phyloP scores from a whole-genome alignment of 1,284 basidiomycete genomes.

The Cutaneotrichosporon sp. region DNA sequence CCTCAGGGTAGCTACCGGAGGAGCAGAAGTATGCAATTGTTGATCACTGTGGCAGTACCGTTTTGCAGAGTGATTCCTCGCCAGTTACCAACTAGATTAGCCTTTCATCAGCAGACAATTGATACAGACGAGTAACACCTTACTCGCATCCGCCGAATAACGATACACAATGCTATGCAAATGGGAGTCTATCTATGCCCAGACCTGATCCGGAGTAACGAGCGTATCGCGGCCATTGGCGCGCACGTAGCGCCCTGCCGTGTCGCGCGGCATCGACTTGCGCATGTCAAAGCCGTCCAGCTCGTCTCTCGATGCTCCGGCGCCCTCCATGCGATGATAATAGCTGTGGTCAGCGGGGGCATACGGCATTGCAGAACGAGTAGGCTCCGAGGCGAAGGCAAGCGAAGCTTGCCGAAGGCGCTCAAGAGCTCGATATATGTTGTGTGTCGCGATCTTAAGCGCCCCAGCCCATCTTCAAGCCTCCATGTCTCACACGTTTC shows the following conservation, averaged over 20 bases:
- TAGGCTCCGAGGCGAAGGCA: too few relatives aligned
- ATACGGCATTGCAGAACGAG: too few relatives aligned
- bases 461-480: not conserved
- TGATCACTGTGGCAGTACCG: too few relatives aligned
- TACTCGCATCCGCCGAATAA: too few relatives aligned
- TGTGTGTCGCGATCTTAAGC: not conserved
- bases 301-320: conserved; percentile 43
- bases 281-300: conserved; percentile 49
- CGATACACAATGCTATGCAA: too few relatives aligned
- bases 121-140: too few relatives aligned
- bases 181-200: conserved; percentile 25
- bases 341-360: conserved; percentile 30
- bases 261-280: conserved; percentile 47
- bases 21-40: too few relatives aligned
- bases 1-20: too few relatives aligned
- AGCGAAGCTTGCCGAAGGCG: not conserved
- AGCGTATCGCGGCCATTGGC: conserved; percentile 44
- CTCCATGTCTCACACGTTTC: not conserved
- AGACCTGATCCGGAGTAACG: conserved; percentile 45
- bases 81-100: too few relatives aligned
- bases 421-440: not conserved
- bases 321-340: conserved; percentile 47
- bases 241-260: conserved; percentile 35
- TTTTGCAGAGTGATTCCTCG: too few relatives aligned
- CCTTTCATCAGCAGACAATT: too few relatives aligned